Percentiles rank a stretch among this genome's conserved stretches.
These are phyloP conservation scores for Fusarium virguliforme DNA, from an alignment of 2,329 filamentous ascomycete species.

Conservation along the genomic window DNA sequence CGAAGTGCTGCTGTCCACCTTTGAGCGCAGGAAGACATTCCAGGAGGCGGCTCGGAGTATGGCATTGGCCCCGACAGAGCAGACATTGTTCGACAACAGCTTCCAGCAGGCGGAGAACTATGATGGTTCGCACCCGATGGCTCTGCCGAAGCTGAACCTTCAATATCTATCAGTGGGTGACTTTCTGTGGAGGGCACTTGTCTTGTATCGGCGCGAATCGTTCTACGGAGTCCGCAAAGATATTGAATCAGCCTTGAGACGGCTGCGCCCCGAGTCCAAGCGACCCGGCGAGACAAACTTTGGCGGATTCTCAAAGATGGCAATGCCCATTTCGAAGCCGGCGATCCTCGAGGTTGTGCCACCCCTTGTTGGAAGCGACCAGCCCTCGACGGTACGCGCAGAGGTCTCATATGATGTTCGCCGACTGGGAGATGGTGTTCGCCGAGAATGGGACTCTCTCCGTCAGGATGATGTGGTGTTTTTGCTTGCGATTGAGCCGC, in stretches of 20 bases:
- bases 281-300: conserved; percentile 80
- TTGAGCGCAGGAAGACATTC: conserved; percentile 86
- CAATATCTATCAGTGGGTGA: conserved; percentile 96
- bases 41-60: conserved; percentile 82
- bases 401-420: conserved; percentile 90
- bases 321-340: conserved; percentile 86
- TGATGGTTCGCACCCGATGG: conserved; percentile 87
- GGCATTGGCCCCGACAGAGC: conserved; percentile 87
- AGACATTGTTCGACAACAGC: conserved; percentile 82
- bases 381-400: conserved; percentile 87
- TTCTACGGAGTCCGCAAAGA: conserved; percentile 96
- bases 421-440: conserved; percentile 81
- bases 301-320: conserved; percentile 91
- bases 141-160: conserved; percentile 93
- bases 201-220: conserved; percentile 89
- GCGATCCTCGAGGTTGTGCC: conserved; percentile 90
- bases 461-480: conserved; percentile 92
- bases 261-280: conserved; percentile 79
- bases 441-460: conserved; percentile 91
- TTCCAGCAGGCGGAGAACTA: conserved; percentile 88
- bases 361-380: conserved; percentile 84
- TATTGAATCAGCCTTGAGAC: conserved; percentile 85
- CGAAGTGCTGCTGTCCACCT: conserved; percentile 81
- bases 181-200: conserved; percentile 95
- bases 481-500: conserved; percentile 81